These are phyloP conservation scores for Gossypium raimondii DNA, from an alignment of 345 rosid genomes.

Conservation along the genomic window DNA sequence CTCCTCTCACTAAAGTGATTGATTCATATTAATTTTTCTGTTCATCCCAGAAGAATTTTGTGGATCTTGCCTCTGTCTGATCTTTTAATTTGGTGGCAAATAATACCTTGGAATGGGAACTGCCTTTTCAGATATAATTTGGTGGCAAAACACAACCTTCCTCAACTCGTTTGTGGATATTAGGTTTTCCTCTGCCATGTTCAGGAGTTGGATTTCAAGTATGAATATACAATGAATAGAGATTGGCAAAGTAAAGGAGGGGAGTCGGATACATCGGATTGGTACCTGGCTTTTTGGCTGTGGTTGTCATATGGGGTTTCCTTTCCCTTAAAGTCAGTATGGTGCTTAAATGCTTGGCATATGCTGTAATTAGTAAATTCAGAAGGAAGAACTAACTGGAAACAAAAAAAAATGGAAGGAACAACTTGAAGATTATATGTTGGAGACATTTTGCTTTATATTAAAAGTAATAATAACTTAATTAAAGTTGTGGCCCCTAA, in stretches of 20 bases:
- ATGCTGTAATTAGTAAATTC: background rate
- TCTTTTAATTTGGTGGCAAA: background rate
- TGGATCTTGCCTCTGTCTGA: background rate
- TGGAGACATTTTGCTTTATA: background rate
- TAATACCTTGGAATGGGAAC: background rate
- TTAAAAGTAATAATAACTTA: background rate
- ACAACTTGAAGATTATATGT: background rate
- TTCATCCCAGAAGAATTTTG: background rate
- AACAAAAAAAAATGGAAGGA: background rate
- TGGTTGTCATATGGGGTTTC: background rate
- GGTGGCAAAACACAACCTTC: background rate
- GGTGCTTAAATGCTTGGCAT: background rate
- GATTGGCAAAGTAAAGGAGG: background rate
- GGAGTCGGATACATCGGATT: background rate
- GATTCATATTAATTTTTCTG: background rate
- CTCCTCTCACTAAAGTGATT: background rate
- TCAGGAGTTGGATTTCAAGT: background rate
- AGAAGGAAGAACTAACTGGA: background rate
- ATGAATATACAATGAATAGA: background rate
- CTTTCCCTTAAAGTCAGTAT: background rate
- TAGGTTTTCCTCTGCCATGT: background rate
- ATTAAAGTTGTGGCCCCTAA: background rate
- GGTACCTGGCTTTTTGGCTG: background rate
- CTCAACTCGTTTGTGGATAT: background rate
- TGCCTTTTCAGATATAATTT: background rate